Base-by-base conservation (phyloP, 2,329 filamentous ascomycete species). In the Thielaviopsis populi region DNA sequence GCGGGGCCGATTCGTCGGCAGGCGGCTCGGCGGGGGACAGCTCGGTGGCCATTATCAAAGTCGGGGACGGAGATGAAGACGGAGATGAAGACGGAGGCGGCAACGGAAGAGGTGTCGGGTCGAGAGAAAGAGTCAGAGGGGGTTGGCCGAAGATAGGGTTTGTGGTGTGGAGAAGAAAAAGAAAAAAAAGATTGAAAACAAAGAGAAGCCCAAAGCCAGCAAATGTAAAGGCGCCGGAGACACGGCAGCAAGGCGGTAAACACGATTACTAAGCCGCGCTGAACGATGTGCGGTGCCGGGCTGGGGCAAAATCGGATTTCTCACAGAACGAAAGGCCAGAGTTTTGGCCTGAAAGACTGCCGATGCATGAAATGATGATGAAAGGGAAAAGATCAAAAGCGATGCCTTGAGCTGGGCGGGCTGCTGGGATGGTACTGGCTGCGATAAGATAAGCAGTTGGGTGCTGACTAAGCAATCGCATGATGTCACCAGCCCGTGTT, bases 1-100 rank as follows among this genome's bases (percentile, higher is more conserved):
- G 77, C 53, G 67, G 63, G 4, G 67, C 22, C 37, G 59, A 61
- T 19, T 48, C 53, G 15, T 24, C 42, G 41, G 53, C 53, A 19
- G 63, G 61, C 46, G 46, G 46, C 66, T 13, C 50, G 17, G 60
- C 43, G n/a, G 53, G 13, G 2, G 46, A 4, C 19, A 19, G 33
- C 33, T 53, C 40, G 15, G 60, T 40, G 41, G 43, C 13, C 43
- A 53, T 63, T 54, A n/a, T 33, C n/a, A 37, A 37, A 33, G 22
- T 15, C 10, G 22, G 3, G 27, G 53, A 27, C 10, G 41, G 6
- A 19, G 56, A 30, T 13, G 42, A 40, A 6, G 22, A 50, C 10
- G 53, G 22, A 3, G 22, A 33, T 46, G 17, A 13, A 2, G 15
- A 5, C 30, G 27, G 46, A 48, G 43, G 42, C 6, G 40, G 37